Percentiles rank a stretch among this genome's conserved stretches.
Evolutionary conservation across 345 rosid genomes (phyloP).

Genomic region (Mangifera indica): DNA sequence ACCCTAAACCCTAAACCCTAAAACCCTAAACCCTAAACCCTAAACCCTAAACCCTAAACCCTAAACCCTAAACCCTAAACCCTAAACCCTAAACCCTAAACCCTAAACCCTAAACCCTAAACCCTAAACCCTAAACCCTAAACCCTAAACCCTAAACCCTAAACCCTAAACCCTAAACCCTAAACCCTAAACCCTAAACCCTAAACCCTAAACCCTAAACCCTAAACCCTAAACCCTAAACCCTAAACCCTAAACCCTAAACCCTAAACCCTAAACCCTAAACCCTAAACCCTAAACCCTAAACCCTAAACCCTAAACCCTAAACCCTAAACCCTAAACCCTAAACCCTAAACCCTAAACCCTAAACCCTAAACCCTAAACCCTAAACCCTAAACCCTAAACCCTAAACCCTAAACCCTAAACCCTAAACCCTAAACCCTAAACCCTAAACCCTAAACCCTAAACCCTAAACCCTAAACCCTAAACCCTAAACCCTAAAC

Average conservation of each 20-base stretch:
- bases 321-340: too few species aligned
- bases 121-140: constrained; percentile 16
- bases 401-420: too few species aligned
- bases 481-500: too few species aligned
- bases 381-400: too few species aligned
- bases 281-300: too few species aligned
- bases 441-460: too few species aligned
- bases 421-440: too few species aligned
- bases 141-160: constrained; percentile 17
- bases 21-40: constrained; percentile 19
- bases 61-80: constrained; percentile 19
- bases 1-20: constrained; percentile 16
- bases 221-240: constrained; percentile 12
- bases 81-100: constrained; percentile 15
- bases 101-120: constrained; percentile 7
- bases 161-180: constrained; percentile 17
- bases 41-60: constrained; percentile 13
- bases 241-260: background rate
- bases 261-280: too few species aligned
- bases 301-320: too few species aligned
- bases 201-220: constrained; percentile 19
- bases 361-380: too few species aligned
- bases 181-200: constrained; percentile 22
- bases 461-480: too few species aligned
- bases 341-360: too few species aligned